Evolutionary conservation across 192 early-diverging fungal species (phyloP).

Genomic region (Coemansia sp.): DNA sequence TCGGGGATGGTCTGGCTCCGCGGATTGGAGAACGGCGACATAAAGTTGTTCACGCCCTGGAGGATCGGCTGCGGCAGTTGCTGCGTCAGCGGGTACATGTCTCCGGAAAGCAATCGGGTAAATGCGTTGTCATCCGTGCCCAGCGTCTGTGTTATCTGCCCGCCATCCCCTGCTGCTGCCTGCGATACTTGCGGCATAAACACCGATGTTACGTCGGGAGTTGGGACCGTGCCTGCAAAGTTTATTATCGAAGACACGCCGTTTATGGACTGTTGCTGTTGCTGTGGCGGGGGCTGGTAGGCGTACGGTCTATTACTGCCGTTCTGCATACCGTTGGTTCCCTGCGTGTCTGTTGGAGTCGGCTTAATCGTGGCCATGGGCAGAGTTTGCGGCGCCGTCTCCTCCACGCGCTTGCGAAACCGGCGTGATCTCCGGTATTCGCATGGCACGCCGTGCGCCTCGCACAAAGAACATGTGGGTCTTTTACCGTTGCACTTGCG

Average conservation of each 20-base stretch:
- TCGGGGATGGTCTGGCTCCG: constrained; percentile 36
- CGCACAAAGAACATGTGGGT: constrained; percentile 45
- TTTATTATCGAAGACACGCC: not conserved
- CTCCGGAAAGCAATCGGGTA: constrained; percentile 37
- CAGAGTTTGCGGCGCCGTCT: not conserved
- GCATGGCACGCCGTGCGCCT: constrained; percentile 43
- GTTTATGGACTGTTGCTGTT: not conserved
- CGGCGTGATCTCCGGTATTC: constrained; percentile 45
- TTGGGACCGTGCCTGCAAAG: constrained; percentile 4
- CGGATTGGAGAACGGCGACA: constrained; percentile 47
- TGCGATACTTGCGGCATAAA: constrained; percentile 2
- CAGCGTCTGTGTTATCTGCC: not conserved
- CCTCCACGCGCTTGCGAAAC: constrained; percentile 39
- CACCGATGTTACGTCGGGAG: not conserved
- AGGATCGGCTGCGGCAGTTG: constrained; percentile 50
- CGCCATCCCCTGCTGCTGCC: not conserved
- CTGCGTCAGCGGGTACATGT: constrained; percentile 50
- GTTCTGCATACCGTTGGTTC: not conserved
- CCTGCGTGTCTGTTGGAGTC: not conserved
- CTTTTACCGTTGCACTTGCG: constrained; percentile 54
- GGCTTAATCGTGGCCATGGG: constrained; percentile 27
- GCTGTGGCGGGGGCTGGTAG: not conserved
- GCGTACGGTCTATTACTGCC: not conserved
- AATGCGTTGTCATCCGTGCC: constrained; percentile 31
- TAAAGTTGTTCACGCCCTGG: constrained; percentile 50